Evolutionary conservation across 257 asterid species (phyloP), one percentile per base, ranked within the genome.

Genomic region (Salvia miltiorrhiza): DNA sequence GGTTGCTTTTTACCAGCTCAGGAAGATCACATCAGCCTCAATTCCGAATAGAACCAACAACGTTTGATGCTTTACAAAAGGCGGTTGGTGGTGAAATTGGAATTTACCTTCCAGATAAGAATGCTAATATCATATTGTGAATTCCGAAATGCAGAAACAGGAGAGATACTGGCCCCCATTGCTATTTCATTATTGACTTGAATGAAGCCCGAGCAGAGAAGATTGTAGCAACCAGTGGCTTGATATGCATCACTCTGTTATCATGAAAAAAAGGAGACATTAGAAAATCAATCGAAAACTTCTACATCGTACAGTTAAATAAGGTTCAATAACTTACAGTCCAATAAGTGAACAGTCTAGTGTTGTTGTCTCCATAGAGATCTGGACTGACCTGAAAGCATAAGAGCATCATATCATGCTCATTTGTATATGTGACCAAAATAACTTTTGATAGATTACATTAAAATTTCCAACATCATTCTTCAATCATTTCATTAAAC

Each of bases 121-220:
- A 90, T 86, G 74, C 87, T 79, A 62, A 90, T 86, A 78, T 90
- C 96, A 63, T 85, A 90, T 47, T 90, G 96, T 5, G 95, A 79
- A 65, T 81, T 87, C 72, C 88, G 64, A 4, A 13, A 73, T 52
- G 76, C 86, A 11, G 96, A 90, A 73, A 90, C 88, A n/a, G 96
- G 96, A 26, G 96, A 90, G 71, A 90, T 90, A 77, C 89, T 90
- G 19, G 96, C 96, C 13, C 96, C 96, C 96, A 90, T 86, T 60
- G 95, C 96, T 78, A 90, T 81, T 55, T 83, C 89, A 70, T 83
- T 85, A 74, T 82, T 90, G 67, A 90, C 80, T 83, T 90, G 96
- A 79, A 90, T 87, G 81, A 90, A 90, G 41, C 96, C 96, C 9
- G 95, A 87, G 87, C 96, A 90, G 0, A 90, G 90, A 50, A 90